Evolutionary conservation across 192 early-diverging fungal genomes (phyloP), one percentile per base, ranked within the genome.

Genomic region (Backusella mclennaniae): DNA sequence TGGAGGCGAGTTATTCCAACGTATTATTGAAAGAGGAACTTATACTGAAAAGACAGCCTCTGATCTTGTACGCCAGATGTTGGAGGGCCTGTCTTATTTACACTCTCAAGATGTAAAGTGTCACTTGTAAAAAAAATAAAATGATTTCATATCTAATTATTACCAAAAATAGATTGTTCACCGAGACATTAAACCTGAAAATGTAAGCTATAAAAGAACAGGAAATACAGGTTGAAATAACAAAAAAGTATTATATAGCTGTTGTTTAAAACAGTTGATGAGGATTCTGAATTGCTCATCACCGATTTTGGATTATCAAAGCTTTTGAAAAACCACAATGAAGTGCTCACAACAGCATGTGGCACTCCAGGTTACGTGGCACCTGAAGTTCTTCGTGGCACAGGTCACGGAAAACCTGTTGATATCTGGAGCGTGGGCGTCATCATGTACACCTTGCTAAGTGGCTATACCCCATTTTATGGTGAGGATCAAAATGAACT

Each of bases 1-100:
- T 15, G 95, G 95, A 56, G 94, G 95, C 69, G 95, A 96, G 84
- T 87, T 96, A 35, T 96, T 96, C 76, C 83, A 93, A 59, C 88
- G 91, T 44, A 91, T 96, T 63, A 77, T 88, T 53, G 81, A 90
- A 35, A 88, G 85, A 76, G 94, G 93, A 14, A 84, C 77, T 73
- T 95, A 93, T 74, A 89, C 88, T 29, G 95, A 96, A 73, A 79
- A 83, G 7, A 93, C 95, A 80, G 94, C 94, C 0, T 87, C 89
- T 53, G 73, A 86, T 49, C 85, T 95, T 44, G 88, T 95, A 6
- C 84, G 87, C 63, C 87, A 89, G 36, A 90, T 94, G 26, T 82
- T 92, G 33, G 85, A 93, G 46, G 93, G 94, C 31, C 87, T 96
- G 19, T 89, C 88, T 9, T 97, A 96, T 80, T 81, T 97, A 66